phyloP scores from a whole-genome alignment of 2,329 filamentous ascomycete species.

The Boeremia lycopersici region DNA sequence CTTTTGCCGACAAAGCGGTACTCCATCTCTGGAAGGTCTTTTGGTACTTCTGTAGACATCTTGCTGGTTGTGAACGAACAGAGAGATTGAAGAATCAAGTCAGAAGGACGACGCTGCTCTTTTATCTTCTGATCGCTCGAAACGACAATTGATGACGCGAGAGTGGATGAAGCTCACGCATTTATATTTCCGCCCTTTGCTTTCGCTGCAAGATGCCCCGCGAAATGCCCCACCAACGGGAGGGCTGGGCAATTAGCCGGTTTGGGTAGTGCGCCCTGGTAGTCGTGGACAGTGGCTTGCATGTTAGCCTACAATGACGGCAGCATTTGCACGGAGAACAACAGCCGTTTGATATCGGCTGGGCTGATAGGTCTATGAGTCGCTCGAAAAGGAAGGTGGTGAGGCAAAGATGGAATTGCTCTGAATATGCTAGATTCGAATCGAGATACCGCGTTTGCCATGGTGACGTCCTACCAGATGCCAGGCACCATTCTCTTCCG shows the following conservation, averaged over 20 bases:
- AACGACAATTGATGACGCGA: conserved; percentile 5
- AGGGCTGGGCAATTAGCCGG: conserved; percentile 7
- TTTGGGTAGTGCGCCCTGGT: conserved; percentile 4
- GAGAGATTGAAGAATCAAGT: not conserved
- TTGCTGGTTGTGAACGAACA: not conserved
- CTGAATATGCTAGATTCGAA: conserved; percentile 5
- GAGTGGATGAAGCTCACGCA: conserved; percentile 12
- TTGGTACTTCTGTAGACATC: conserved; percentile 18
- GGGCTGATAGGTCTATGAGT: not conserved
- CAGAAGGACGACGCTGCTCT: not conserved
- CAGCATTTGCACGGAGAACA: conserved; percentile 1
- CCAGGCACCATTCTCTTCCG: conserved; percentile 42
- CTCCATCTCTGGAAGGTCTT: conserved; percentile 61
- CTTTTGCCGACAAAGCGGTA: conserved; percentile 74
- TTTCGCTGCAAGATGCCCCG: conserved; percentile 16
- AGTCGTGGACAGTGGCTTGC: conserved; percentile 4
- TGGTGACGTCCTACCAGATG: conserved; percentile 33
- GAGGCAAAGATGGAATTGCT: conserved; percentile 3
- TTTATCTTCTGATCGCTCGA: not conserved
- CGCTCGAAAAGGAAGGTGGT: conserved; percentile 2
- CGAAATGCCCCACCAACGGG: conserved; percentile 9
- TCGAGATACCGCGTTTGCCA: conserved; percentile 5
- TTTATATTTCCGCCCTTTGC: conserved; percentile 9
- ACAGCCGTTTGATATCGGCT: conserved; percentile 1
- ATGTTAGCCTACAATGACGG: not conserved